Evolutionary conservation across 139 green algal genomes (phyloP).

Genomic region (Chlorella sp.): DNA sequence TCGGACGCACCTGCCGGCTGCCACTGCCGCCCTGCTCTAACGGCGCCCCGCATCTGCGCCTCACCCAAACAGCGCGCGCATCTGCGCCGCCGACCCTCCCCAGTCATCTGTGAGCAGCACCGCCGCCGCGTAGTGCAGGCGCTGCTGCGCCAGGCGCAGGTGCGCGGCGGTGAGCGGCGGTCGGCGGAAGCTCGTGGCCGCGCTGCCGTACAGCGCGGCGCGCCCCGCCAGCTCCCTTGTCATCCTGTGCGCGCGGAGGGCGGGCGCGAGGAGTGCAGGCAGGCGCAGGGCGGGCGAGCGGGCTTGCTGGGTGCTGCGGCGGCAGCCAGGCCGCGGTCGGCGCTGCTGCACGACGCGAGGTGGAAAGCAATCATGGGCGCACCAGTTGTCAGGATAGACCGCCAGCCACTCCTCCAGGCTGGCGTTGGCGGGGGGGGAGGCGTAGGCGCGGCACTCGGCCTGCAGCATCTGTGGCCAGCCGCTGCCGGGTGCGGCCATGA

Average conservation of each 20-base stretch:
- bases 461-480: background rate
- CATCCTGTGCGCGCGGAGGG: slow-evolving; percentile 8
- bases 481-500: slow-evolving; percentile 19
- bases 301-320: too few species aligned
- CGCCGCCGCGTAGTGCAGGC: slow-evolving; percentile 21
- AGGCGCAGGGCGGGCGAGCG: background rate
- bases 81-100: background rate
- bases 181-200: background rate
- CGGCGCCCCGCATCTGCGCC: too few species aligned
- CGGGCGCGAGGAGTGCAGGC: background rate
- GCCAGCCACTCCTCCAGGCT: slow-evolving; percentile 30
- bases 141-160: slow-evolving; percentile 2
- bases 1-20: too few species aligned
- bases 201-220: slow-evolving; percentile 2
- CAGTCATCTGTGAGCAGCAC: slow-evolving; percentile 24
- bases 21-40: too few species aligned
- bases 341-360: too few species aligned
- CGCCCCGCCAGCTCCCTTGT: slow-evolving; percentile 20
- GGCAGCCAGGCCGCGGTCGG: too few species aligned
- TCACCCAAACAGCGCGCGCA: slow-evolving; percentile 26
- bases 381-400: slow-evolving; percentile 13
- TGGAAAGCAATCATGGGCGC: too few species aligned
- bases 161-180: slow-evolving; percentile 12
- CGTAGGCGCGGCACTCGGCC: slow-evolving; percentile 34
- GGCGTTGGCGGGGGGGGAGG: slow-evolving; percentile 17